Percentiles rank a stretch among this genome's conserved stretches.
Conservation (phyloP, 2,329 filamentous ascomycete genomes). For the Intubia oerlemansii region DNA sequence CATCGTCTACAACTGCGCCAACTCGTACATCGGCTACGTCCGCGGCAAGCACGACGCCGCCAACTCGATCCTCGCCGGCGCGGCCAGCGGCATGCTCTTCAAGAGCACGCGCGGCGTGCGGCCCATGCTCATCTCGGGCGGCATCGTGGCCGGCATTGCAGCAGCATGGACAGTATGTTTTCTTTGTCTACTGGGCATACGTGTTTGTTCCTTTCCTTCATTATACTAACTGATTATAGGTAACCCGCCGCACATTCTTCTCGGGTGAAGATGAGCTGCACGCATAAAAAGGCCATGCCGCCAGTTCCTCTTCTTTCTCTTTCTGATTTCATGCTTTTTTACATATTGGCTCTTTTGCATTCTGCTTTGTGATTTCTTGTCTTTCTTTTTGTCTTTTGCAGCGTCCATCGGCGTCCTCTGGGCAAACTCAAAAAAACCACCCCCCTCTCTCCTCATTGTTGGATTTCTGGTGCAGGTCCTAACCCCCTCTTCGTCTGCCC, state of each 20-base stretch:
- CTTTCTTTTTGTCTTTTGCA: no score
- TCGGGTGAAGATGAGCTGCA: no score
- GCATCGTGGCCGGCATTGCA: constrained; percentile 69
- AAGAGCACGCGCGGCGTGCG: constrained; percentile 82
- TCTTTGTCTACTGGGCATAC: no score
- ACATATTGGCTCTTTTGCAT: no score
- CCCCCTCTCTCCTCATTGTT: no score
- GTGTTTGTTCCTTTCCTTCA: neutral
- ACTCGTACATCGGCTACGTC: constrained; percentile 59
- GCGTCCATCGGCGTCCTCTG: no score
- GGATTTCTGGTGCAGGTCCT: no score
- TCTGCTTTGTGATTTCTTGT: no score
- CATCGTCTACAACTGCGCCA: constrained; percentile 87
- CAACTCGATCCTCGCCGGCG: constrained; percentile 75
- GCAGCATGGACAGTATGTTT: constrained; percentile 73
- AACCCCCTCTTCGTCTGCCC: no score
- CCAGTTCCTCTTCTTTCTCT: neutral
- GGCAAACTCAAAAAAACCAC: no score
- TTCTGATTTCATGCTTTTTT: no score
- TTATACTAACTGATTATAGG: constrained; percentile 1
- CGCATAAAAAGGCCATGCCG: neutral
- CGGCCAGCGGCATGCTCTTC: constrained; percentile 79
- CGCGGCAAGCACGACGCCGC: constrained; percentile 74
- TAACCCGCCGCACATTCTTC: constrained; percentile 11
- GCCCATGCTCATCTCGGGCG: constrained; percentile 88